Base-by-base conservation (phyloP, 345 rosid genomes). In the Abelmoschus esculentus region DNA sequence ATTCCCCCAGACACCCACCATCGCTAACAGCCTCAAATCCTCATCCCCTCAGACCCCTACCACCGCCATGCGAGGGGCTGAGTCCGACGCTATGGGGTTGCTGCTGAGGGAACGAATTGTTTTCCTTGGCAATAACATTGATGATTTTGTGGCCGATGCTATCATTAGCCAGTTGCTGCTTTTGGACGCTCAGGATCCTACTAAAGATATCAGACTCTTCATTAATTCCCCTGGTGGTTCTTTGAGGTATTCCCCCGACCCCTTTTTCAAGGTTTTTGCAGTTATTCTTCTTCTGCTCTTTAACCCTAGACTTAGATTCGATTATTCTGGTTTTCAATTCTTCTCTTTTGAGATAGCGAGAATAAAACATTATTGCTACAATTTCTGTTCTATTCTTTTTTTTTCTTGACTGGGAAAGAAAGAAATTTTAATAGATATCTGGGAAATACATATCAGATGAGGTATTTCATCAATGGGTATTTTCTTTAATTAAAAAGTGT, bases 181-280 rank as follows among this genome's bases (percentile, higher is more conserved):
- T 26, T 80, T 93, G 73, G 98, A 93, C 70, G 96, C 97, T 74
- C 92, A 93, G 82, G 96, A 93, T 67, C 92, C 86, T 54, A 88
- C 86, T 34, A 86, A 85, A 73, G 98, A 93, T 76, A 93, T 93
- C 70, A 87, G 90, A 61, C 96, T 93, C 77, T 89, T 93, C 73
- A 72, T 93, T 67, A 91, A 91, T 62, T 89, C 89, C 15, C 80
- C 90, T 22, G 98, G 98, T 31, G 98, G 98, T 1, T 91, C 98
- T 61, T 89, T 91, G 79, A 93, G 98, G 98, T 89, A 66, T 66
- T 3, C 28, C 49, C 6, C 54, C 69, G 2, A 12, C 3, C 18
- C 19, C 7, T 52, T 19, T 46, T 46, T 28, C 0, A 18, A 8
- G 52, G 42, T 9, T 7, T 38, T 38, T 38, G 42, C 7, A 7